Conservation (phyloP, 768 basidiomycete genomes). For the Lentinula raphanica region DNA sequence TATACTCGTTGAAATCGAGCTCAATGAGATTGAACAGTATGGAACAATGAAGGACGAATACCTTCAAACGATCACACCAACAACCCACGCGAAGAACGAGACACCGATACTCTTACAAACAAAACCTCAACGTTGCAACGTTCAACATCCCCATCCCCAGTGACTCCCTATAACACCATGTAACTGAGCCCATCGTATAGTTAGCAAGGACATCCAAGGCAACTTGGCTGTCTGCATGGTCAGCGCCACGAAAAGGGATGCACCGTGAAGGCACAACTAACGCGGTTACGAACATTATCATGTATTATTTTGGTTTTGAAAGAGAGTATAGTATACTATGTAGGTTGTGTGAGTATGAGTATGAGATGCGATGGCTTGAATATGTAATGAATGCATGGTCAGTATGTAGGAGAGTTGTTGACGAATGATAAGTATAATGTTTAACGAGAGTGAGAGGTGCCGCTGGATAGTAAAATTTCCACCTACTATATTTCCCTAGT, state of each 20-base stretch:
- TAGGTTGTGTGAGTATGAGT: too few relatives aligned
- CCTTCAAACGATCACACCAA: not conserved
- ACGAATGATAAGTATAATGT: too few relatives aligned
- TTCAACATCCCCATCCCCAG: too few relatives aligned
- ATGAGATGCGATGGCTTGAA: not conserved
- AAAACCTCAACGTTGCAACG: not conserved
- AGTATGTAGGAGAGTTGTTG: too few relatives aligned
- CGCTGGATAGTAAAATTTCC: not conserved
- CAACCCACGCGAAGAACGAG: too few relatives aligned
- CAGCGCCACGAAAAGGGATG: not conserved
- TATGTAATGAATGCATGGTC: not conserved
- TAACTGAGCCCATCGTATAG: not conserved
- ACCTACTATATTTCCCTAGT: conserved; percentile 5
- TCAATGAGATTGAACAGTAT: too few relatives aligned
- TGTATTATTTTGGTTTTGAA: too few relatives aligned
- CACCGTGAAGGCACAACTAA: not conserved
- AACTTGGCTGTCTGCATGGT: not conserved
- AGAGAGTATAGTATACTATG: too few relatives aligned
- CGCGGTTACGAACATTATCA: not conserved
- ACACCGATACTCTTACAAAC: not conserved
- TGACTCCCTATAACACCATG: too few relatives aligned
- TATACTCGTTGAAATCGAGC: too few relatives aligned
- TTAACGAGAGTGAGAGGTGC: too few relatives aligned
- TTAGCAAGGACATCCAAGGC: not conserved
- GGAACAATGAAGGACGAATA: not conserved